Evolutionary conservation across 495 filamentous ascomycete genomes (phyloP).

Genomic region (Gamarada debralockiae): DNA sequence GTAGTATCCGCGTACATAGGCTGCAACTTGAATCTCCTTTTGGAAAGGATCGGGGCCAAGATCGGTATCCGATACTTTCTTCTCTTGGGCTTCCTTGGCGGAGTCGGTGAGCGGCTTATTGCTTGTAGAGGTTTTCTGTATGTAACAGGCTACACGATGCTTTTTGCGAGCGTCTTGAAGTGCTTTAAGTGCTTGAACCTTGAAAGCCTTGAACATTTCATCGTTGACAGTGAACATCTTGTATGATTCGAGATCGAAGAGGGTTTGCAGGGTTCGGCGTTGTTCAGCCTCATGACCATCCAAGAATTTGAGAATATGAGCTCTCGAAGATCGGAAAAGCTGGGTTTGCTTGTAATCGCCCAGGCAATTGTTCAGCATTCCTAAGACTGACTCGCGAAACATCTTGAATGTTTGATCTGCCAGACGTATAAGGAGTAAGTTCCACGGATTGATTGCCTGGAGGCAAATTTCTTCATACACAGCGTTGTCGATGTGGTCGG

Average conservation of each 20-base stretch:
- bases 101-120: neutral
- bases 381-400: neutral
- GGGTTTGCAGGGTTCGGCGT: neutral
- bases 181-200: conserved; percentile 1
- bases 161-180: conserved; percentile 5
- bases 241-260: conserved; percentile 13
- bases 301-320: conserved; percentile 8
- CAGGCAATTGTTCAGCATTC: conserved; percentile 1
- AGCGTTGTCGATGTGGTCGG: conserved; percentile 3
- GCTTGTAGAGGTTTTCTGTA: neutral
- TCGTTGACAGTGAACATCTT: conserved; percentile 21
- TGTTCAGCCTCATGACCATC: conserved; percentile 3
- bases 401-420: conserved; percentile 8
- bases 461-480: conserved; percentile 7
- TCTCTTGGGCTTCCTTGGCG: conserved; percentile 27
- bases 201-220: neutral
- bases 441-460: conserved; percentile 11
- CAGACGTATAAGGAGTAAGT: conserved; percentile 10
- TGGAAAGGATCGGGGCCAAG: conserved; percentile 40
- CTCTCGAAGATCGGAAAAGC: conserved; percentile 5
- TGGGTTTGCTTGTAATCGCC: conserved; percentile 11
- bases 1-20: conserved; percentile 50
- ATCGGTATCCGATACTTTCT: conserved; percentile 21
- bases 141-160: neutral
- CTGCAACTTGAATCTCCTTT: conserved; percentile 41